These are phyloP conservation scores for Fusarium sterilihyphosum DNA, from an alignment of 2,329 filamentous ascomycete species.

Conservation along the genomic window DNA sequence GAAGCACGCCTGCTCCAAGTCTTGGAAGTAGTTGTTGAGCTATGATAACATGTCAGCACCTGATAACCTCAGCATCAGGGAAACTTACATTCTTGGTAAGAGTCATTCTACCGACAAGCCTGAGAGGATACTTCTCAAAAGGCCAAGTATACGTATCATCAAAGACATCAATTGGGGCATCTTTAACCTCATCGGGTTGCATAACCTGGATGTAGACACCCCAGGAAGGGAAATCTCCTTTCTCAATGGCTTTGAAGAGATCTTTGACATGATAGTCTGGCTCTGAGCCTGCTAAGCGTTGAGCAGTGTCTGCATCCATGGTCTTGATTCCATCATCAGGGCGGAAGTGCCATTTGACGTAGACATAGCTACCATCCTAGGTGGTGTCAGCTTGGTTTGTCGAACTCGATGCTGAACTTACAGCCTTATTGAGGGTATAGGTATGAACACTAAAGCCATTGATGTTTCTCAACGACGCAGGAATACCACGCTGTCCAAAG, in stretches of 20 bases:
- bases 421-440: slow-evolving; percentile 53
- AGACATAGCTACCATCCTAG: slow-evolving; percentile 57
- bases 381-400: fast-evolving
- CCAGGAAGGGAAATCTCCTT: slow-evolving; percentile 71
- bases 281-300: slow-evolving; percentile 52
- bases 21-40: slow-evolving; percentile 71
- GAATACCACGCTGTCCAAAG: slow-evolving; percentile 61
- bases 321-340: slow-evolving; percentile 58
- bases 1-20: slow-evolving; percentile 76
- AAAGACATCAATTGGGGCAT: slow-evolving; percentile 71
- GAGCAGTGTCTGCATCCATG: slow-evolving; percentile 52
- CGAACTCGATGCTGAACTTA: fast-evolving
- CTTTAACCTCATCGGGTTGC: slow-evolving; percentile 68
- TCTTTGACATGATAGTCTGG: slow-evolving; percentile 60
- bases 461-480: slow-evolving; percentile 56
- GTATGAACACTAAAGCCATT: slow-evolving; percentile 61
- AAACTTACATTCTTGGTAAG: slow-evolving; percentile 67
- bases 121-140: slow-evolving; percentile 68
- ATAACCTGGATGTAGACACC: slow-evolving; percentile 72
- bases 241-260: slow-evolving; percentile 60
- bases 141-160: slow-evolving; percentile 78
- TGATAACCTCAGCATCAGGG: fast-evolving
- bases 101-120: slow-evolving; percentile 69
- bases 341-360: slow-evolving; percentile 61
- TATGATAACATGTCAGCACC: not conserved